Percentiles rank a stretch among this genome's conserved stretches.
These are phyloP conservation scores for Saturnispora gosingensis DNA, from an alignment of 805 yeast genomes.

Conservation along the genomic window DNA sequence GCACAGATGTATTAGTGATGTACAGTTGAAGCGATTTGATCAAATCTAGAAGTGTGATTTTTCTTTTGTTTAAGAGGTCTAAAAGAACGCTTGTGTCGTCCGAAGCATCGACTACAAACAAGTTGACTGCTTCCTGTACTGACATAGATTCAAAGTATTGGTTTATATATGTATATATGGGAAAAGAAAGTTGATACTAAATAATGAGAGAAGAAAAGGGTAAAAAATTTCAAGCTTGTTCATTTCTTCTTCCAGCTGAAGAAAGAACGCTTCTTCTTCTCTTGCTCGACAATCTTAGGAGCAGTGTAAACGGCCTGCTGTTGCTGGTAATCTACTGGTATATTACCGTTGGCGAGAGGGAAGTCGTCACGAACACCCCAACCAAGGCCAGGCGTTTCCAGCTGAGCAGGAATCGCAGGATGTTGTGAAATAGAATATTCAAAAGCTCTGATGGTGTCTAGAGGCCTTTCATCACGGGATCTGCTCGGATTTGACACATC, in stretches of 20 bases:
- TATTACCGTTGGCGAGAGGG: constrained; percentile 39
- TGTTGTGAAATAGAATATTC: constrained; percentile 95
- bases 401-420: constrained; percentile 61
- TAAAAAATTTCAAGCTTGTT: background rate
- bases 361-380: constrained; percentile 81
- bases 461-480: constrained; percentile 88
- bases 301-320: constrained; percentile 38
- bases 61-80: constrained; percentile 6
- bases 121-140: background rate
- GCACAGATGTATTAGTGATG: constrained; percentile 39
- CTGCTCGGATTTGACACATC: constrained; percentile 93
- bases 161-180: background rate
- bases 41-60: constrained; percentile 8
- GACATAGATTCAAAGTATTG: background rate
- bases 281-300: constrained; percentile 36
- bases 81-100: background rate
- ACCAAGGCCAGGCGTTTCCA: constrained; percentile 72
- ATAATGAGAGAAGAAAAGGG: background rate
- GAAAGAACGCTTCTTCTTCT: constrained; percentile 67
- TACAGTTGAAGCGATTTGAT: constrained; percentile 23
- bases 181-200: background rate
- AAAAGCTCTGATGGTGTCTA: constrained; percentile 89
- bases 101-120: background rate
- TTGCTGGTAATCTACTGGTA: constrained; percentile 25
- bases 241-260: constrained; percentile 52